Evolutionary conservation across 352 stramenopile species (phyloP).

Genomic region (Achlya hypogyna): DNA sequence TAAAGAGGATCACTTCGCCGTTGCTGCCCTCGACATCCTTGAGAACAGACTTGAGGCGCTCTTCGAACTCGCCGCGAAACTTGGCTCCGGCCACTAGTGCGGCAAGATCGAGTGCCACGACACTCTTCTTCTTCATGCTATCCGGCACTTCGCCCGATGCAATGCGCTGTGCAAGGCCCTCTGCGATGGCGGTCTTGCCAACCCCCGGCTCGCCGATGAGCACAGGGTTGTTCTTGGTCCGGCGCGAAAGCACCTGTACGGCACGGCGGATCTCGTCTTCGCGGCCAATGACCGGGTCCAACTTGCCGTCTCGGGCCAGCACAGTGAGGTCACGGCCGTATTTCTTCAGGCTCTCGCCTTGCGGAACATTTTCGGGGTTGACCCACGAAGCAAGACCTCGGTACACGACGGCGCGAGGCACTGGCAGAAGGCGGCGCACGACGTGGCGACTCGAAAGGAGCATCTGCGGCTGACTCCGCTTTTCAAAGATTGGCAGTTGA

Average conservation of each 20-base stretch:
- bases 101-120: conserved; percentile 93
- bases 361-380: conserved; percentile 72
- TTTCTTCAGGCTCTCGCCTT: conserved; percentile 67
- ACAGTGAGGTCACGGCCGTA: conserved; percentile 70
- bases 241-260: conserved; percentile 91
- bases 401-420: not conserved
- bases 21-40: conserved; percentile 92
- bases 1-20: conserved; percentile 94
- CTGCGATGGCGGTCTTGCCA: conserved; percentile 92
- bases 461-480: not conserved
- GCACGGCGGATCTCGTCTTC: conserved; percentile 93
- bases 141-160: conserved; percentile 91
- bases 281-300: conserved; percentile 91
- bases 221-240: conserved; percentile 98
- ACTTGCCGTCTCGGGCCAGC: conserved; percentile 53
- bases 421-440: not conserved
- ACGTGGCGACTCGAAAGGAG: conserved; percentile 10
- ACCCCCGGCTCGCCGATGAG: conserved; percentile 96
- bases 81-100: conserved; percentile 93
- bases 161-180: conserved; percentile 96
- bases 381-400: conserved; percentile 33
- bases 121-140: conserved; percentile 88
- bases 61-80: conserved; percentile 95
- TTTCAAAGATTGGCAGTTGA: not conserved
- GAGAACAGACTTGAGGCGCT: conserved; percentile 93